Evolutionary conservation across 257 asterid genomes (phyloP), one percentile per base, ranked within the genome.

Genomic region (Solanum corneliomulleri): DNA sequence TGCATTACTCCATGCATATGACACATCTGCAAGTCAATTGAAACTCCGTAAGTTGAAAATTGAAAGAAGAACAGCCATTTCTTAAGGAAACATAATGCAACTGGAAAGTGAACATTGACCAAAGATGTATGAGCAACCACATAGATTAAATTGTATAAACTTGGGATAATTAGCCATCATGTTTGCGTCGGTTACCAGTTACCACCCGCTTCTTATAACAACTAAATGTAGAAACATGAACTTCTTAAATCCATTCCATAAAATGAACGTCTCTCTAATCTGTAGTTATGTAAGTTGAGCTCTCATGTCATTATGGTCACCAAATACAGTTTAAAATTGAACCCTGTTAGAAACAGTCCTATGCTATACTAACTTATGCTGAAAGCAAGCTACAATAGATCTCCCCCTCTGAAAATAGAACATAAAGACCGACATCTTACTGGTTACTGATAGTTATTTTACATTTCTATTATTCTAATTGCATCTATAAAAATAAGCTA

Each of bases 1-100:
- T 94, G 98, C 93, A 94, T 94, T 90, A 94, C 98, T 81, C 98
- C 98, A 56, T 94, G 94, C 80, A 45, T 85, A 86, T 94, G 96
- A 92, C 98, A 94, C 89, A 91, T 90, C 98, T 94, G 90, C 45
- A 86, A 72, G 29, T 27, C 74, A 20, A 20, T 56, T 41, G 27
- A 27, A 80, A 80, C 29, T 80, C 44, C 7, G 5, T 47, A 27
- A 80, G 68, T 80, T 27, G 85, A 45, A 77, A 29, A 44, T 74
- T 9, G 62, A 25, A 42, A 45, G 62, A 42, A 45, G 83, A 77
- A n/a, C 62, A 44, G 83, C 5, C 52, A 77, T 42, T 77, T 21
- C 23, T 44, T 1, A 62, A 5, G 62, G 62, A 77, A 77, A 27
- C 29, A 80, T 29, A 49, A 80, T 49, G 68, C 68, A 80, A 80